Evolutionary conservation across 2,329 filamentous ascomycete species (phyloP), one percentile per base, ranked within the genome.

Genomic region (Calonectria leucothoes): DNA sequence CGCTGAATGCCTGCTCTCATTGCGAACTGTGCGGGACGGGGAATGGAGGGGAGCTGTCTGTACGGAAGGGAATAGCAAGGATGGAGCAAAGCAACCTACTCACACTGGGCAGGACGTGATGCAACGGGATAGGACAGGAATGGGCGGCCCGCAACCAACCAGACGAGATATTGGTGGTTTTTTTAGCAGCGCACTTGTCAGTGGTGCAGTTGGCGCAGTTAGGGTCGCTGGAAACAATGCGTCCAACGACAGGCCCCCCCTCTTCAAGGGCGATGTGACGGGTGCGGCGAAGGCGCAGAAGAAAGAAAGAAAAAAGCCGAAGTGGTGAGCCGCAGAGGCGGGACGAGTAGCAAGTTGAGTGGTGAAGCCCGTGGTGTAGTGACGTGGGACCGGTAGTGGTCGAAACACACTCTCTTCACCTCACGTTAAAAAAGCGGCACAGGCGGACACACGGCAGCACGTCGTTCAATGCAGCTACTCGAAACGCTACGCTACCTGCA

Each of bases 21-120:
- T 23, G 65, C 51, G 72, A 70, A 69, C 73, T 66, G 57, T 66
- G 49, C 64, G 63, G 39, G 66, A 76, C 61, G 63, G 49, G 66
- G 64, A 71, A 70, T 49, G 67, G 55, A 61, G 64, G 33, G 57
- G 64, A 35, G 45, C 33, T 42, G 45, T 65, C 66, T 69, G 69
- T 63, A 49, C 25, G 52, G 37, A 57, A 68, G 55, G 57, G 64
- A 74, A 69, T 73, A 73, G 55, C 66, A 67, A 69, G 63, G 79
- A 69, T 75, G 73, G 69, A 75, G 76, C 73, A 74, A 77, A 72
- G 75, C 71, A 73, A 57, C 66, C 70, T 70, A 75, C 72, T 72
- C 59, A 70, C 68, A 45, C 42, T 45, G n/a, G 70, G 52, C 45
- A 57, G 35, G 65, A 57, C 25, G 49, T 67, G 37, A 55, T 39